Percentiles rank a stretch among this genome's conserved stretches.
phyloP scores from a whole-genome alignment of 371 early-diverging fungal species.

The Paraphysoderma sedebokerense region DNA sequence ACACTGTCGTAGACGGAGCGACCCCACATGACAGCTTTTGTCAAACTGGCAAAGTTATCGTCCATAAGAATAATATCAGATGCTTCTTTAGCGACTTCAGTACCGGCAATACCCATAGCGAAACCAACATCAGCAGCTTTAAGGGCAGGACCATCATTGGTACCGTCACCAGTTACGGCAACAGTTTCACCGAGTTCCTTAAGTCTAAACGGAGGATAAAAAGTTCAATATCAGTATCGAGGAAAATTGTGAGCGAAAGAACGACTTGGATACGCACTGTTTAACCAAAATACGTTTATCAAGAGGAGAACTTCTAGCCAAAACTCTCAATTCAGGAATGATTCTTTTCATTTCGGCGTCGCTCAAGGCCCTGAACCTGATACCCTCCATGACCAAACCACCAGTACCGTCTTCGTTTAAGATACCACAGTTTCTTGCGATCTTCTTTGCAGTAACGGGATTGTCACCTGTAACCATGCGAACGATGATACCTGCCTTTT shows the following conservation, averaged over 20 bases:
- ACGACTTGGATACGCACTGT: too few species aligned
- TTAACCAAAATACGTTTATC: slow-evolving; percentile 87
- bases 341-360: slow-evolving; percentile 57
- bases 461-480: slow-evolving; percentile 97
- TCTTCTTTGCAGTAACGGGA: slow-evolving; percentile 67
- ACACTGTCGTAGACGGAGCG: slow-evolving; percentile 87
- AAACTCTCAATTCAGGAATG: slow-evolving; percentile 70
- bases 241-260: too few species aligned
- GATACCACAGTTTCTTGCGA: slow-evolving; percentile 78
- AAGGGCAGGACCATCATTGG: slow-evolving; percentile 93
- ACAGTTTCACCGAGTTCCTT: slow-evolving; percentile 82
- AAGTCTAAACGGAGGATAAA: too few species aligned
- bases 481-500: slow-evolving; percentile 79
- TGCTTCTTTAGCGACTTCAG: slow-evolving; percentile 92
- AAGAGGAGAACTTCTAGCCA: slow-evolving; percentile 80
- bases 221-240: too few species aligned
- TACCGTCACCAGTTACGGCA: slow-evolving; percentile 93
- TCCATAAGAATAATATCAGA: slow-evolving; percentile 88
- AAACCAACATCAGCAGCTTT: slow-evolving; percentile 94
- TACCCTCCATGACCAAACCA: slow-evolving; percentile 73
- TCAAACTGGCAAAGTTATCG: slow-evolving; percentile 69
- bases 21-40: slow-evolving; percentile 81
- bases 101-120: slow-evolving; percentile 93
- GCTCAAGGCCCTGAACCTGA: slow-evolving; percentile 60
- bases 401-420: slow-evolving; percentile 40